Conservation (phyloP, 345 rosid species). For the Erodium maritimum region DNA sequence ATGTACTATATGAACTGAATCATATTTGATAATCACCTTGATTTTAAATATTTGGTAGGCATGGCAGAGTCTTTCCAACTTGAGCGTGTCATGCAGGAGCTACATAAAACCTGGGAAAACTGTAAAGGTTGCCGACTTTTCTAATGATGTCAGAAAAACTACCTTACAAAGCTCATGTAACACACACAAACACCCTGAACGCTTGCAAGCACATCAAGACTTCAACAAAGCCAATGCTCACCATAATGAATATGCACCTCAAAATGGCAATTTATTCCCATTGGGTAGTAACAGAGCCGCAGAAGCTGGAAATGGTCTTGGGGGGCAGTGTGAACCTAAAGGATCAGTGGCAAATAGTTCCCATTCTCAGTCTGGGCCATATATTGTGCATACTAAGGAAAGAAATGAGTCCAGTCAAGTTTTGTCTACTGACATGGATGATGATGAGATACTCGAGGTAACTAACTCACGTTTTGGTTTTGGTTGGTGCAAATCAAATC, state of each 20-base stretch:
- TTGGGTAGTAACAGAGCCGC: not conserved
- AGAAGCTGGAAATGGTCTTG: not conserved
- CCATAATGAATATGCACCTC: not conserved
- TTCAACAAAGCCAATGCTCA: constrained; percentile 2
- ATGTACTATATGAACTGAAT: not conserved
- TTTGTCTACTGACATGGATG: constrained; percentile 55
- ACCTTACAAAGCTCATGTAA: constrained; percentile 20
- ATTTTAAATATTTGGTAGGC: constrained; percentile 47
- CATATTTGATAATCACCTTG: constrained; percentile 8
- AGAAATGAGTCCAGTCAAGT: constrained; percentile 22
- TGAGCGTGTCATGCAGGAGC: constrained; percentile 40
- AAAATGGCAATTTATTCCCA: not conserved
- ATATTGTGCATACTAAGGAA: constrained; percentile 17
- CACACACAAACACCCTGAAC: constrained; percentile 15
- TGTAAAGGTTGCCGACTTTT: constrained; percentile 23
- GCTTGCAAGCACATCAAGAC: constrained; percentile 17
- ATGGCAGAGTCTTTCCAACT: constrained; percentile 71
- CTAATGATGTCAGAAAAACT: constrained; percentile 28
- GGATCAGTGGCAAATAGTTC: not conserved
- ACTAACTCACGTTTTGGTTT: constrained; percentile 19
- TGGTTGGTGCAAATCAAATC: constrained; percentile 5
- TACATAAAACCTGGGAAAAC: constrained; percentile 68
- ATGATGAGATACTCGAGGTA: constrained; percentile 84
- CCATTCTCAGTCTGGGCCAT: constrained; percentile 20
- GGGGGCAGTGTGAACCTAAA: not conserved